Base-by-base conservation (phyloP, 2,329 filamentous ascomycete genomes). In the Colletotrichum salicis region DNA sequence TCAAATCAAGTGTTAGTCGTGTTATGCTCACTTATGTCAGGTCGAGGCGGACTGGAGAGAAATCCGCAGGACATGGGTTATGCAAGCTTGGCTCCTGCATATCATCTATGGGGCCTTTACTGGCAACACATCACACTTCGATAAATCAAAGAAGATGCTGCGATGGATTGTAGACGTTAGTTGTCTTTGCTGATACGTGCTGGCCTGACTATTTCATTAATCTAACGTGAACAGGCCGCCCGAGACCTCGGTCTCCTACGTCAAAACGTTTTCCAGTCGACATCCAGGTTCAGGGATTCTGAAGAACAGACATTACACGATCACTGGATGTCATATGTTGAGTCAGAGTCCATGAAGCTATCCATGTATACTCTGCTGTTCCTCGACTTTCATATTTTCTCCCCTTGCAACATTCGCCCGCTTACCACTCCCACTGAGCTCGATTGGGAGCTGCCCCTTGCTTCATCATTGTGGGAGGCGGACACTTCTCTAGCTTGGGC, bases 261-360 rank as follows among this genome's bases (percentile, higher is more conserved):
- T 41, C 77, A 79, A 58, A 75, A 70, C 7, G 74, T 78, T 19
- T 76, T 75, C 5, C 74, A 75, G 33, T 76, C 76, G 10, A 69
- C 69, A 41, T 48, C 64, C 24, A 65, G 61, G 15, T 82, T 95
- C 55, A 90, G 91, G 75, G 88, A 92, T 0, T 90, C 29, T 37
- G 73, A 69, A 69, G 74, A 65, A 33, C 74, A 73, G 31, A 65
- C 60, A 4, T 70, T 76, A 0, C 73, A 78, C 24, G 64, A 72
- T 24, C 69, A 71, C 22, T 80, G 79, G 79, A 73, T 66, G 33
- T 54, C 72, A 8, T 80, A 76, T 45, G 73, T 79, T 24, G 69
- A 76, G 1, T 74, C 78, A 45, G 79, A 80, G 70, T 79, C 79
- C 2, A 76, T 78, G 73, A 80, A 79, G 61, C 64, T 80, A 4